These are phyloP conservation scores for Penicillium egyptiacum DNA, from an alignment of 495 filamentous ascomycete genomes.

Conservation along the genomic window DNA sequence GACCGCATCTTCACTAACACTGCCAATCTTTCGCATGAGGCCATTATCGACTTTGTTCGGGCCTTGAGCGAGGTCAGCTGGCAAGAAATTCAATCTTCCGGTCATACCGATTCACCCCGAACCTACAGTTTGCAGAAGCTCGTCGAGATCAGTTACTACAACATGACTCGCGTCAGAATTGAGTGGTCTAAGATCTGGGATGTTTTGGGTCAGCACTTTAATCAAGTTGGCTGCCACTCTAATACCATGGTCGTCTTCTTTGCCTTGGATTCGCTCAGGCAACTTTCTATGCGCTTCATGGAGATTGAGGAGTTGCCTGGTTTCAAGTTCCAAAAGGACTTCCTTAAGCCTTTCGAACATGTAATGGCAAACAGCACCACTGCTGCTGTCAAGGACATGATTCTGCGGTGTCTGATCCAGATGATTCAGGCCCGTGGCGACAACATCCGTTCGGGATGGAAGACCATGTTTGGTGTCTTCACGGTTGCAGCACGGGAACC, in stretches of 20 bases:
- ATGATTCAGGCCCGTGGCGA: conserved; percentile 97
- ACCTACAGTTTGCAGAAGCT: conserved; percentile 97
- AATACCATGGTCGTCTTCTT: conserved; percentile 97
- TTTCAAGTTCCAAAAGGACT: conserved; percentile 99
- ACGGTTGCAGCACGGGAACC: conserved; percentile 91
- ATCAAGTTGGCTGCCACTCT: conserved; percentile 90
- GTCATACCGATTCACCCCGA: conserved; percentile 88
- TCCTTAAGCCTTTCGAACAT: conserved; percentile 96
- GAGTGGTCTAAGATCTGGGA: conserved; percentile 98
- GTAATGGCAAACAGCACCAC: conserved; percentile 90
- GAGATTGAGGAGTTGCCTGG: conserved; percentile 96
- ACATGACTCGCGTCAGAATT: conserved; percentile 96
- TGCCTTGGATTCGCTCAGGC: conserved; percentile 88
- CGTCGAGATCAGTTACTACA: conserved; percentile 98
- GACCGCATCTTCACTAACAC: conserved; percentile 97
- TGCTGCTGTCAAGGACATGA: conserved; percentile 95
- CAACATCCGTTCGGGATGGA: conserved; percentile 96
- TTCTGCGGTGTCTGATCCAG: conserved; percentile 92
- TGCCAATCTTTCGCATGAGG: conserved; percentile 86
- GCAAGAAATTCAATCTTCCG: conserved; percentile 97
- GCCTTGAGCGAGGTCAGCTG: conserved; percentile 95
- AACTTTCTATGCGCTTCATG: conserved; percentile 97
- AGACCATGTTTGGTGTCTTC: conserved; percentile 99
- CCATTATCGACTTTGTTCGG: conserved; percentile 95
- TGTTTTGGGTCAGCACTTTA: conserved; percentile 95